Base-by-base conservation (phyloP, 2,329 filamentous ascomycete genomes). In the Sporothrix dimorphospora region DNA sequence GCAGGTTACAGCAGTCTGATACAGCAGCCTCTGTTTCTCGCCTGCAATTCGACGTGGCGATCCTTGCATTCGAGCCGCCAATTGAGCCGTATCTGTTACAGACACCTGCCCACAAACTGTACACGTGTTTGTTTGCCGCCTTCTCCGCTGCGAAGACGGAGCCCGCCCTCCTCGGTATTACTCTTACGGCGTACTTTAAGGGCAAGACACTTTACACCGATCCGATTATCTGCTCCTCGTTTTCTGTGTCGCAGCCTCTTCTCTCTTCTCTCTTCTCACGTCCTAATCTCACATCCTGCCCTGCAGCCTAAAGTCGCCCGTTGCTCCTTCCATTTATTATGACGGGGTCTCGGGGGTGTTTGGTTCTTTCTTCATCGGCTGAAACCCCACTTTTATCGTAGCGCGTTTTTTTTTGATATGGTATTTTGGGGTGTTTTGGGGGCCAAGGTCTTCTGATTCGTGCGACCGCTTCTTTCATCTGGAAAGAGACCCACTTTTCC, bases 321-420 rank as follows among this genome's bases (percentile, higher is more conserved):
- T 45, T 11, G 59, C 38, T 27, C n/a, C 59, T 45, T 45, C 21
- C 27, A 34, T 34, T 19, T 11, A 19, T 27, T 30, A 34, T 5
- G n/a, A n/a, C n/a, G n/a, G n/a, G n/a, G n/a, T n/a, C n/a, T n/a
- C n/a, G n/a, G 2, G 19, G 38, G 21, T 42, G n/a, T 69, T 40
- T 45, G 34, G 49, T 27, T 57, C 49, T 42, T 59, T 59, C 19
- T 70, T 59, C 66, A 55, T 40, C 47, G 47, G 47, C 65, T 40
- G 65, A 53, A 38, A 5, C 45, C 66, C 49, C 66, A 45, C 49
- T 42, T 55, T 55, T 49, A 5, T 67, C 8, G 42, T 67, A 65
- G 61, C 63, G 63, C 45, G 63, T 63, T 63, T 63, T 67, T 21
- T 51, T 49, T 38, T 51, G 61, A 45, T 24, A 24, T 51, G 47